Base-by-base conservation (phyloP, 257 asterid species). In the Knoxia roxburghii region DNA sequence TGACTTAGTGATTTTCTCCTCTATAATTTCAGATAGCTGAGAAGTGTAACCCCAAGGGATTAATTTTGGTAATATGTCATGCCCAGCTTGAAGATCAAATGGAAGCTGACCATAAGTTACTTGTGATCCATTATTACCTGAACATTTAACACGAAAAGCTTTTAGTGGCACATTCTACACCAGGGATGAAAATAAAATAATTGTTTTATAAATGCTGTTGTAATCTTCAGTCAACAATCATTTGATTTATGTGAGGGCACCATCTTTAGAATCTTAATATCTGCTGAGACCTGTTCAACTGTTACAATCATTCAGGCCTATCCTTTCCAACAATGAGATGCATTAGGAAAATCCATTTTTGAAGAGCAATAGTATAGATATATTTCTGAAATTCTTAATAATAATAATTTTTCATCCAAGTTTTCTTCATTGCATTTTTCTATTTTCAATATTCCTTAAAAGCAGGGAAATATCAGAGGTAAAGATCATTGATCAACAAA, bases 11-110 rank as follows among this genome's bases (percentile, higher is more conserved):
- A 90, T 75, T 84, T 90, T 95, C 78, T 78, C 87, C n/a, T 80
- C 95, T 83, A 94, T 91, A 68, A 81, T 77, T 73, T 85, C 91
- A 68, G 99, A 94, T 50, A 94, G 89, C 61, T 64, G 83, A 52
- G 95, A 86, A 82, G 87, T 85, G 83, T 57, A 76, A 70, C 65
- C 85, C 80, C 90, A 85, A 35, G 78, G 75, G 68, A 85, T 81
- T 72, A 87, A 43, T 73, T 86, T 85, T n/a, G 96, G 96, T 33
- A 90, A 82, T 49, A 80, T 77, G 50, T 72, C 72, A 72, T 94
- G 95, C 74, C 88, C 90, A 75, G 99, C 97, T 72, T 90, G 89
- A 77, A 87, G 82, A 76, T 90, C 95, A 79, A 90, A 90, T 46
- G 70, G 77, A 73, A 79, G 82, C 64, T 91, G 96, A 78, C 83